Percentiles rank a stretch among this genome's conserved stretches.
phyloP scores from a whole-genome alignment of 108 stramenopile species.

The Aureococcus anophagefferens region DNA sequence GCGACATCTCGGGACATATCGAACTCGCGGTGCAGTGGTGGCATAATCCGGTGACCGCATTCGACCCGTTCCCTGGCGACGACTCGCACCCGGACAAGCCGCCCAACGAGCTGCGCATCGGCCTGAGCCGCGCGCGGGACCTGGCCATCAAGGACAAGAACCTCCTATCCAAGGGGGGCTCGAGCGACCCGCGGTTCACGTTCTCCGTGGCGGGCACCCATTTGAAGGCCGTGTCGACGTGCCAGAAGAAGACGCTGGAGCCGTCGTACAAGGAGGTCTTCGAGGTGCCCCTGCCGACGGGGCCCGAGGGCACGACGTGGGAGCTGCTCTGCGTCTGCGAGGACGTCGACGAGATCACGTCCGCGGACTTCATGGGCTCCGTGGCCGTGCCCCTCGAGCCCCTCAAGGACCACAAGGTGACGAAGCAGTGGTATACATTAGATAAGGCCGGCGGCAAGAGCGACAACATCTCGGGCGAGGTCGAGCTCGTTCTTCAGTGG shows the following conservation, averaged over 20 bases:
- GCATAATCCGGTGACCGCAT: not conserved
- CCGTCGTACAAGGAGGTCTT: conserved; percentile 5
- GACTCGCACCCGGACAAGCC: not conserved
- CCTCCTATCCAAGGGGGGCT: conserved; percentile 4
- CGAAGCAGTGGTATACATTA: not conserved
- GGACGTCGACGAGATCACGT: not conserved
- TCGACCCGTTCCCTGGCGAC: not conserved
- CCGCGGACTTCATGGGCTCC: conserved; percentile 8
- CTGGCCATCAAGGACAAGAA: conserved; percentile 5
- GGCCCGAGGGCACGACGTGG: not conserved
- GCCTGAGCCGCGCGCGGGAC: not conserved
- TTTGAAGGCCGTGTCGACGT: not conserved
- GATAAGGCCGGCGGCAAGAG: not conserved
- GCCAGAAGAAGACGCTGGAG: conserved; percentile 4
- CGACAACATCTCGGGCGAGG: not conserved
- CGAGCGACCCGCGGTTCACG: not conserved
- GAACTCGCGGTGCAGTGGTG: not conserved
- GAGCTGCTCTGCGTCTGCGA: not conserved
- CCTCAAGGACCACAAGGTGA: not conserved
- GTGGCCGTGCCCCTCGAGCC: not conserved
- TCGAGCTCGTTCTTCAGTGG: not conserved
- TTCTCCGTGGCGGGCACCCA: not conserved
- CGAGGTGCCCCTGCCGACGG: not conserved
- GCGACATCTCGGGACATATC: too few species aligned
- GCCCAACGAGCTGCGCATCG: conserved; percentile 7